Percentiles rank a stretch among this genome's conserved stretches.
Evolutionary conservation across 352 stramenopile species (phyloP).

Genomic region (Phytophthora macrochlamydospora): DNA sequence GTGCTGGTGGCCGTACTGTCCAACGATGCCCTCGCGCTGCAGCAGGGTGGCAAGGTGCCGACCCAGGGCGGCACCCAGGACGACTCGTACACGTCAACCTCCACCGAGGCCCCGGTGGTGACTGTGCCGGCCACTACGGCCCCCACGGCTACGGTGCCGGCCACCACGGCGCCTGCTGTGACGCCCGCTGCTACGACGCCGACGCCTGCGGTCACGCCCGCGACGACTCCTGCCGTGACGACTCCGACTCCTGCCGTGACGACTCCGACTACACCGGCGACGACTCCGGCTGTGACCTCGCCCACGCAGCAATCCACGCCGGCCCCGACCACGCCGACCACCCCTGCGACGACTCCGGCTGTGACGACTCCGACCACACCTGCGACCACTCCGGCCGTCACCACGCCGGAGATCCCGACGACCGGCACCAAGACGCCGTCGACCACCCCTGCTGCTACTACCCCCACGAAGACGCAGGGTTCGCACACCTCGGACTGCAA

Average conservation of each 20-base stretch:
- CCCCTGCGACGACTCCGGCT: conserved; percentile 5
- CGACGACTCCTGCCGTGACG: not conserved
- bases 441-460: conserved; percentile 3
- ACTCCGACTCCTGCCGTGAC: conserved; percentile 4
- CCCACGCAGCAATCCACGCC: not conserved
- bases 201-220: conserved; percentile 1
- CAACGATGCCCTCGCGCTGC: conserved; percentile 31
- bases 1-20: conserved; percentile 48
- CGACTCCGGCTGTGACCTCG: not conserved
- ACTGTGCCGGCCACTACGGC: conserved; percentile 5
- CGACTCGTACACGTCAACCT: conserved; percentile 24
- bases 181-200: not conserved
- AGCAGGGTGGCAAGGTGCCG: conserved; percentile 22
- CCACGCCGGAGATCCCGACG: conserved; percentile 4
- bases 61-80: conserved; percentile 14
- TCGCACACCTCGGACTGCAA: conserved; percentile 36
- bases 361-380: conserved; percentile 4
- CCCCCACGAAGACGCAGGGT: conserved; percentile 12
- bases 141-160: conserved; percentile 1
- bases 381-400: conserved; percentile 10
- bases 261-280: not conserved
- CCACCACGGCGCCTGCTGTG: not conserved
- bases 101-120: conserved; percentile 21
- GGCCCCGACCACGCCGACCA: conserved; percentile 5
- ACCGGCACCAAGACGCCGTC: conserved; percentile 1